A percentile compares a stretch with the other conserved stretches of the same genome.
These are phyloP conservation scores for Ogataea nitratoaversa DNA, from an alignment of 805 yeast species.

Conservation along the genomic window DNA sequence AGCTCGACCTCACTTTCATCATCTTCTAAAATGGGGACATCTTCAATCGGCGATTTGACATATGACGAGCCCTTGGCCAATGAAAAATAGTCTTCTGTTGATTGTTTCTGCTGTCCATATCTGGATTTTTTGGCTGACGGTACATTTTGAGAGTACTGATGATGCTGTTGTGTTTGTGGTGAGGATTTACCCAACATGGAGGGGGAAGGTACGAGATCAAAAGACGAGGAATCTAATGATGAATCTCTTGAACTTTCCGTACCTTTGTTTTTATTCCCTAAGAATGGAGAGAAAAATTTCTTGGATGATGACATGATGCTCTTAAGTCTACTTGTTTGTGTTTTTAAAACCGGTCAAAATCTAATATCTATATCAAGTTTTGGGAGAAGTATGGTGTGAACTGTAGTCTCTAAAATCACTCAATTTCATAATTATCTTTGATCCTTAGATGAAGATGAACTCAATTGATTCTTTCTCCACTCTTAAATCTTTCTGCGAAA, in stretches of 20 bases:
- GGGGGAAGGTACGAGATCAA: neutral
- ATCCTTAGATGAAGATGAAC: too few species aligned
- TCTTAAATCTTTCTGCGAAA: too few species aligned
- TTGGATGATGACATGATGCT: neutral
- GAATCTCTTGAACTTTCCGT: neutral
- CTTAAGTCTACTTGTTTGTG: too few species aligned
- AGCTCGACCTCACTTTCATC: conserved; percentile 26
- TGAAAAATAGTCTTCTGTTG: conserved; percentile 7
- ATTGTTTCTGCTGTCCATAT: neutral
- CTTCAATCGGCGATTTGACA: conserved; percentile 16
- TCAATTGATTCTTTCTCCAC: too few species aligned
- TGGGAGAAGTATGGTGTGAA: too few species aligned
- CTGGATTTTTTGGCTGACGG: neutral
- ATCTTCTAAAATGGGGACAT: conserved; percentile 28
- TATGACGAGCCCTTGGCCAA: conserved; percentile 4
- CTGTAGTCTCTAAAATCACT: too few species aligned
- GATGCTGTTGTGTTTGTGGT: neutral
- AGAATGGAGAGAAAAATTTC: neutral
- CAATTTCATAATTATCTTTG: too few species aligned
- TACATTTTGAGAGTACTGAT: neutral
- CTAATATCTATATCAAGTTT: too few species aligned
- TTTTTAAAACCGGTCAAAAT: too few species aligned
- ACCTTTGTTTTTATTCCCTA: neutral
- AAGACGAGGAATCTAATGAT: neutral
- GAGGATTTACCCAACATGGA: neutral